Conservation (phyloP, 129 eudicot genomes). For the Tagetes erecta region DNA sequence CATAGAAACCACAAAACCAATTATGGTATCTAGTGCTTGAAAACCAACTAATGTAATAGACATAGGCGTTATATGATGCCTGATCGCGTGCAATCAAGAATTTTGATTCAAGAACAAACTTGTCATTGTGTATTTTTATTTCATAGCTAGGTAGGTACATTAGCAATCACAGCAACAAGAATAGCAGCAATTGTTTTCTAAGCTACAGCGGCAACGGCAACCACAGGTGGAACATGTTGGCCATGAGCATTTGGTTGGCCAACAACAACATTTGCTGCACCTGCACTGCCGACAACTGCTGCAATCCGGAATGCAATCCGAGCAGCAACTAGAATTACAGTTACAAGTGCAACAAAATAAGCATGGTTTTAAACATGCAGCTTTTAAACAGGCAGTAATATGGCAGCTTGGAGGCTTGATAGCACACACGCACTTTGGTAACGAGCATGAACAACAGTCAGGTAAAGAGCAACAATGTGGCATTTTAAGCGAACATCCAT, state of each 20-base stretch:
- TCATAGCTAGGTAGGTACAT: slow-evolving; percentile 8
- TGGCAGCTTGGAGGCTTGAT: slow-evolving; percentile 30
- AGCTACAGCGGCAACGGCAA: slow-evolving; percentile 44
- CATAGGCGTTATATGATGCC: slow-evolving; percentile 29
- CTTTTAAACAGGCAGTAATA: slow-evolving; percentile 29
- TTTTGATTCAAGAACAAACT: slow-evolving; percentile 8
- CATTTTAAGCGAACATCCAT: slow-evolving; percentile 25
- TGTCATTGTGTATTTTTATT: slow-evolving; percentile 17
- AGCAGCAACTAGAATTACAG: slow-evolving; percentile 35
- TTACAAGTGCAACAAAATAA: slow-evolving; percentile 25
- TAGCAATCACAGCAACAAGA: slow-evolving; percentile 48
- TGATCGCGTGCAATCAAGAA: neutral
- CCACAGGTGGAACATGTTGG: slow-evolving; percentile 40
- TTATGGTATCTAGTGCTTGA: slow-evolving; percentile 27
- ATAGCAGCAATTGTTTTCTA: slow-evolving; percentile 44
- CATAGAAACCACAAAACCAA: slow-evolving; percentile 21
- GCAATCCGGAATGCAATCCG: slow-evolving; percentile 32
- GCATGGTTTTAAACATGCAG: slow-evolving; percentile 33
- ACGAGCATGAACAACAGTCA: slow-evolving; percentile 46
- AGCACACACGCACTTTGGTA: slow-evolving; percentile 51
- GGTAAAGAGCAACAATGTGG: slow-evolving; percentile 45
- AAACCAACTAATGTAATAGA: slow-evolving; percentile 31
- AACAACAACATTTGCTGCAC: neutral
- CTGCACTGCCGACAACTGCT: slow-evolving; percentile 30
- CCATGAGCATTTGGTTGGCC: slow-evolving; percentile 4